Evolutionary conservation across 164 flowering plant genomes (phyloP).

Genomic region (Magnolia kwangsiensis): DNA sequence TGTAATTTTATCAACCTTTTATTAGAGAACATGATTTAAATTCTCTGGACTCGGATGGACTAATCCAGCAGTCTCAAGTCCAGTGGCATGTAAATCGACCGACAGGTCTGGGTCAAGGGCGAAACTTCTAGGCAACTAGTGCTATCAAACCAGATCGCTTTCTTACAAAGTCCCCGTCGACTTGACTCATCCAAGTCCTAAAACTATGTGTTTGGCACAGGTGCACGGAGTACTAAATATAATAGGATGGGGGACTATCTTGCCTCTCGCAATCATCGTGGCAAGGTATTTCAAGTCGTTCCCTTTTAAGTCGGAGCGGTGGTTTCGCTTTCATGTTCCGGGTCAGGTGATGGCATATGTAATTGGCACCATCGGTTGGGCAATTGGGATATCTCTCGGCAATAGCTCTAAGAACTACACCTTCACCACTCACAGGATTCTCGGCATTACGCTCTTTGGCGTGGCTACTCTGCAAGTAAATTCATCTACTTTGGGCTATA

Average conservation of each 20-base stretch:
- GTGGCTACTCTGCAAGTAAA: conserved; percentile 43
- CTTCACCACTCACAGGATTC: conserved; percentile 28
- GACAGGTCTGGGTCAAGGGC: too few relatives aligned
- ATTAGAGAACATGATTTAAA: too few relatives aligned
- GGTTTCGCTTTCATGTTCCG: conserved; percentile 23
- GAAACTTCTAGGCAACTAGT: too few relatives aligned
- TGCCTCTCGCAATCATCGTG: conserved; percentile 40
- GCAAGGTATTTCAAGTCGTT: conserved; percentile 34
- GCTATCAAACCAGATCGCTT: too few relatives aligned
- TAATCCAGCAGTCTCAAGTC: too few relatives aligned
- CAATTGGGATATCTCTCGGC: conserved; percentile 36
- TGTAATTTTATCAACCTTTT: too few relatives aligned
- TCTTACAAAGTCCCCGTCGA: too few relatives aligned
- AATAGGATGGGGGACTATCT: conserved; percentile 45
- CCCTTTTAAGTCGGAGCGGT: conserved; percentile 5
- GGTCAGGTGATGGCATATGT: conserved; percentile 26
- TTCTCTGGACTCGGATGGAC: too few relatives aligned
- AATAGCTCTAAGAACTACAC: conserved; percentile 25
- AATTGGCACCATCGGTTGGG: conserved; percentile 36
- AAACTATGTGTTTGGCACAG: conserved; percentile 15
- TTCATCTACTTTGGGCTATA: background rate
- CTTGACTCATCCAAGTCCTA: background rate
- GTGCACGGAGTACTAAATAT: conserved; percentile 49
- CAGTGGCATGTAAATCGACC: too few relatives aligned
- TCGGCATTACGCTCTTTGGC: conserved; percentile 33